These are phyloP conservation scores for Claviceps monticola DNA, from an alignment of 2,329 filamentous ascomycete genomes.

Conservation along the genomic window DNA sequence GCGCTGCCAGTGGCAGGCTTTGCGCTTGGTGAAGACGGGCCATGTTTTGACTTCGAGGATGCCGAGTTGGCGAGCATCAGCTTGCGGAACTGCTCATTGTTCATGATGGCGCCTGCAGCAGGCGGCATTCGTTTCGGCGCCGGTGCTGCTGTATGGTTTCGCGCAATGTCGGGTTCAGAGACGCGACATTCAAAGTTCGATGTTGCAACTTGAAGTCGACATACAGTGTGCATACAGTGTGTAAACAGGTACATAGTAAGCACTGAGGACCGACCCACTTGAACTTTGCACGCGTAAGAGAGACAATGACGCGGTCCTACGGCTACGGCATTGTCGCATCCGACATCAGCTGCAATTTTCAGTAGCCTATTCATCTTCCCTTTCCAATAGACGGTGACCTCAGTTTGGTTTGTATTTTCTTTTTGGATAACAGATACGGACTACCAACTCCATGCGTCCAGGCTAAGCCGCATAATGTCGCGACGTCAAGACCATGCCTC, in stretches of 20 bases:
- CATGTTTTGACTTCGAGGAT: conserved; percentile 28
- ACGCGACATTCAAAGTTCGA: background rate
- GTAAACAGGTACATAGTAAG: background rate
- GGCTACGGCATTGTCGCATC: too few species aligned
- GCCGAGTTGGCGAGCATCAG: conserved; percentile 45
- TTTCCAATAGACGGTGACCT: background rate
- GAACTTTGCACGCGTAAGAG: background rate
- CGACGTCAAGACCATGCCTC: background rate
- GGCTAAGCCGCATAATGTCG: background rate
- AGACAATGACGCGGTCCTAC: background rate
- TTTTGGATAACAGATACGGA: background rate
- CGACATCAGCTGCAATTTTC: too few species aligned
- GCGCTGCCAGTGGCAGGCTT: conserved; percentile 25
- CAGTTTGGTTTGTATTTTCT: background rate
- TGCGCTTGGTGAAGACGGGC: conserved; percentile 23
- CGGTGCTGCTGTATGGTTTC: background rate
- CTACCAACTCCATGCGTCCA: background rate
- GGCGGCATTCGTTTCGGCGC: background rate
- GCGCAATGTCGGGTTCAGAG: background rate
- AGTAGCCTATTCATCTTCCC: background rate
- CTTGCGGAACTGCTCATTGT: conserved; percentile 87
- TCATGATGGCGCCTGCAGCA: conserved; percentile 43
- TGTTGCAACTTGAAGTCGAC: background rate
- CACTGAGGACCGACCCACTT: too few species aligned
- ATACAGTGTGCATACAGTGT: background rate